Conservation (phyloP, 2,329 filamentous ascomycete species). For the Ceratocystis ficicola region DNA sequence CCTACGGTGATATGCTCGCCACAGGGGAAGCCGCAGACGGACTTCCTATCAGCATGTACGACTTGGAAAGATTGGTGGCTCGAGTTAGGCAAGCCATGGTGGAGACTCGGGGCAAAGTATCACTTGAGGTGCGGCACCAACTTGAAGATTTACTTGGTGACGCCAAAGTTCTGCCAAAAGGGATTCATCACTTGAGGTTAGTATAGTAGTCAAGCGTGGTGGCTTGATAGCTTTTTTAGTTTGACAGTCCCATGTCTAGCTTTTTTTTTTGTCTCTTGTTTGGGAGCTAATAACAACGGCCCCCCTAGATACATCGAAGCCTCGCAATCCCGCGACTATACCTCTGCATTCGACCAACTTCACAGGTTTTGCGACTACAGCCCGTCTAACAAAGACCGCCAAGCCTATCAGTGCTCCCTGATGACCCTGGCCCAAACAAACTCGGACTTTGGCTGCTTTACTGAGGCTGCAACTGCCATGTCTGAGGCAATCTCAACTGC, state of each 20-base stretch:
- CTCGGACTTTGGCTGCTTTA: constrained; percentile 84
- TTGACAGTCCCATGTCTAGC: too few species aligned
- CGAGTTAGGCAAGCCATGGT: neutral
- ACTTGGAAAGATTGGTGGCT: constrained; percentile 60
- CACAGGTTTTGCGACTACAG: constrained; percentile 97
- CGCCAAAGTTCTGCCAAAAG: constrained; percentile 55
- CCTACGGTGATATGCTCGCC: constrained; percentile 43
- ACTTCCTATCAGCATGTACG: constrained; percentile 56
- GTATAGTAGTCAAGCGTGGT: neutral
- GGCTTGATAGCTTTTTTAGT: too few species aligned
- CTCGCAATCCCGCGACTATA: constrained; percentile 83
- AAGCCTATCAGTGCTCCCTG: constrained; percentile 88
- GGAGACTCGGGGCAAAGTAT: constrained; percentile 55
- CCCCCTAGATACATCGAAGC: constrained; percentile 65
- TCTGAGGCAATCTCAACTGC: constrained; percentile 92
- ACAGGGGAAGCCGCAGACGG: constrained; percentile 31
- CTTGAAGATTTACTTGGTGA: constrained; percentile 57
- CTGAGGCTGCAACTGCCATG: constrained; percentile 86
- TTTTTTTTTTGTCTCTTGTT: too few species aligned
- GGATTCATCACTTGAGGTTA: constrained; percentile 63
- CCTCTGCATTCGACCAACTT: constrained; percentile 77
- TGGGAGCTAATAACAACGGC: too few species aligned
- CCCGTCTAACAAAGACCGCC: constrained; percentile 54
- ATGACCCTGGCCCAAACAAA: constrained; percentile 89
- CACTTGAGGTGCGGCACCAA: constrained; percentile 57